Evolutionary conservation across 352 stramenopile species (phyloP).

Genomic region (Pythium utonaiense): DNA sequence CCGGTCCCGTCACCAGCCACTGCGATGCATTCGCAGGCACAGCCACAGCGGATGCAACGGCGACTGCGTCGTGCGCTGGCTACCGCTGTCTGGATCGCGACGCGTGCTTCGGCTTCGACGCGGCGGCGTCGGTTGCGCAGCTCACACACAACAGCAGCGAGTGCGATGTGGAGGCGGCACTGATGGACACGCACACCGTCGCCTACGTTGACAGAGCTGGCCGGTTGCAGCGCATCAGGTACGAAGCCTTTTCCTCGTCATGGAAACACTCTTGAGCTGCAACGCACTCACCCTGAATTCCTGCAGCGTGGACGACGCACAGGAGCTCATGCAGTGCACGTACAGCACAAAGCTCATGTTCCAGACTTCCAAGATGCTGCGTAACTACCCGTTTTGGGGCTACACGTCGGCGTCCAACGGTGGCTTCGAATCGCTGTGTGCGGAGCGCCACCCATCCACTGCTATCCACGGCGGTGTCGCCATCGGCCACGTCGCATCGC

Average conservation of each 20-base stretch:
- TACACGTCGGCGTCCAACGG: conserved; percentile 48
- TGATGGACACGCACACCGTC: conserved; percentile 28
- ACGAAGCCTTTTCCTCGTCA: neutral
- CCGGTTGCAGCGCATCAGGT: conserved; percentile 39
- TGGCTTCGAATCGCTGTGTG: conserved; percentile 24
- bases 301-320: conserved; percentile 32
- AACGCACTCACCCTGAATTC: neutral
- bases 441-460: conserved; percentile 7
- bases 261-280: neutral
- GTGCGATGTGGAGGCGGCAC: conserved; percentile 29
- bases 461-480: conserved; percentile 40
- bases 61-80: conserved; percentile 22
- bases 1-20: neutral
- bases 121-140: conserved; percentile 27
- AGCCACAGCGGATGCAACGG: neutral
- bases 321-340: conserved; percentile 66
- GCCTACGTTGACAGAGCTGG: conserved; percentile 36
- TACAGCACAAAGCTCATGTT: conserved; percentile 70
- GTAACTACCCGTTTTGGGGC: conserved; percentile 77
- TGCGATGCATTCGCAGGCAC: neutral
- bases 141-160: conserved; percentile 35
- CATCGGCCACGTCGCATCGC: conserved; percentile 47
- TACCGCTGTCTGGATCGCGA: conserved; percentile 63
- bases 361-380: conserved; percentile 51
- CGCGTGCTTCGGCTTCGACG: conserved; percentile 53